Conservation (phyloP, 1,139 yeast species). For the Wickerhamomyces sp. region DNA sequence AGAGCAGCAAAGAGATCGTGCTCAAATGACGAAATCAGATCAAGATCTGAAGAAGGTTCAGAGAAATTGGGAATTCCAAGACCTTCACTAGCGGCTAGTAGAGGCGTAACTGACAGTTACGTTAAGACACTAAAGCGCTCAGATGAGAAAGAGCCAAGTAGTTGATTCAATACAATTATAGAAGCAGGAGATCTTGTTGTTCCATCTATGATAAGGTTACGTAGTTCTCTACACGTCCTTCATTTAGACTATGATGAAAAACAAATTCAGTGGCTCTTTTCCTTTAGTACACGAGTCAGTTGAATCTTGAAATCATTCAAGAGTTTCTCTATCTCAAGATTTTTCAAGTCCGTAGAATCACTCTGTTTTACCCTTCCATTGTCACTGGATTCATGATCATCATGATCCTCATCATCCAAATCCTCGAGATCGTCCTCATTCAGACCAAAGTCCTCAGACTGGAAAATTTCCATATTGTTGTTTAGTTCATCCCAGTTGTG, state of each 20-base stretch:
- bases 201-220: no score
- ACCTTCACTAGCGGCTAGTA: slow-evolving; percentile 7
- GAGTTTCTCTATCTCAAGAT: slow-evolving; percentile 9
- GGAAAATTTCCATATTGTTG: slow-evolving; percentile 36
- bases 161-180: no score
- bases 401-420: slow-evolving; percentile 36
- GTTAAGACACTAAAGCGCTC: slow-evolving; percentile 7
- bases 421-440: slow-evolving; percentile 55
- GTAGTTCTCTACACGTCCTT: no score
- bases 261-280: neutral
- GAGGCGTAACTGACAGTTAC: slow-evolving; percentile 16
- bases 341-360: slow-evolving; percentile 1
- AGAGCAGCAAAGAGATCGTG: slow-evolving; percentile 7
- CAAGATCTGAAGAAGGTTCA: slow-evolving; percentile 1
- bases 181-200: no score
- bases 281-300: slow-evolving; percentile 1
- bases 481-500: slow-evolving; percentile 46
- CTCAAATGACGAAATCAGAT: slow-evolving; percentile 11
- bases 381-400: slow-evolving; percentile 34
- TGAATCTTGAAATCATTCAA: slow-evolving; percentile 11
- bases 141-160: no score
- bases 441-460: slow-evolving; percentile 53
- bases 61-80: slow-evolving; percentile 1
- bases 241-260: neutral
- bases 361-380: slow-evolving; percentile 15